Percentiles rank a stretch among this genome's conserved stretches.
Evolutionary conservation across 768 basidiomycete species (phyloP).

Genomic region (Glaciozyma martinii): DNA sequence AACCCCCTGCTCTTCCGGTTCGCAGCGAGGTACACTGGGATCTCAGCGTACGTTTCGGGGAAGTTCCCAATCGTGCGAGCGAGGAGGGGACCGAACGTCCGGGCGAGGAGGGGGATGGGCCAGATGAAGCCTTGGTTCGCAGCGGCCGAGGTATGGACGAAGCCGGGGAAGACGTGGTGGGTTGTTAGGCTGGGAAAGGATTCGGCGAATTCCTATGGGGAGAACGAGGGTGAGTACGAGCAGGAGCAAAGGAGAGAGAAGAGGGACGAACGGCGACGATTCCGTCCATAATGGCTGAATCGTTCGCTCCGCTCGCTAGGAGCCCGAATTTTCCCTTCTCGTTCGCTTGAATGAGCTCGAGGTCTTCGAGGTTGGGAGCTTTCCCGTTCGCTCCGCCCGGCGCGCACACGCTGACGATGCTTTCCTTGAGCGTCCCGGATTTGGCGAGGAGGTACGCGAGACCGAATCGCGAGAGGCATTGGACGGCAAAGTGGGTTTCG

Average conservation of each 20-base stretch:
- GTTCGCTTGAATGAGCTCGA: constrained; percentile 13
- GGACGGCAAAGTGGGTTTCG: constrained; percentile 32
- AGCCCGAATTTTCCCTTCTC: constrained; percentile 10
- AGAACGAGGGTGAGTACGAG: background rate
- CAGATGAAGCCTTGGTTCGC: constrained; percentile 19
- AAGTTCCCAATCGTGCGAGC: constrained; percentile 27
- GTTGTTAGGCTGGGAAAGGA: constrained; percentile 24
- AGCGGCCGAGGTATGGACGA: constrained; percentile 14
- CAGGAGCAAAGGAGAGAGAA: background rate
- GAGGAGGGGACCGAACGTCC: constrained; percentile 20
- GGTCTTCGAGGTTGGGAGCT: constrained; percentile 19
- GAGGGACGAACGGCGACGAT: constrained; percentile 5
- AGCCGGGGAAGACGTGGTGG: constrained; percentile 33
- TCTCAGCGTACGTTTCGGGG: constrained; percentile 26
- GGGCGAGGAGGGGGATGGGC: constrained; percentile 15
- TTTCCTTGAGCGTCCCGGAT: constrained; percentile 25
- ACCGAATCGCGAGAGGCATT: constrained; percentile 30
- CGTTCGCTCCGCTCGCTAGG: constrained; percentile 6
- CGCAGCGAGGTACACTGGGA: constrained; percentile 32
- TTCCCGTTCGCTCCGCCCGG: constrained; percentile 11
- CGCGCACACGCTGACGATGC: constrained; percentile 25
- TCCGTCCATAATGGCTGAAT: constrained; percentile 16
- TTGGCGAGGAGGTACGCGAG: constrained; percentile 29
- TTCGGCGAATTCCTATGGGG: constrained; percentile 22
- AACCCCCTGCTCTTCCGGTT: constrained; percentile 12